Percentiles rank a stretch among this genome's conserved stretches.
phyloP scores from a whole-genome alignment of 768 basidiomycete species.

The Mrakia gelida region DNA sequence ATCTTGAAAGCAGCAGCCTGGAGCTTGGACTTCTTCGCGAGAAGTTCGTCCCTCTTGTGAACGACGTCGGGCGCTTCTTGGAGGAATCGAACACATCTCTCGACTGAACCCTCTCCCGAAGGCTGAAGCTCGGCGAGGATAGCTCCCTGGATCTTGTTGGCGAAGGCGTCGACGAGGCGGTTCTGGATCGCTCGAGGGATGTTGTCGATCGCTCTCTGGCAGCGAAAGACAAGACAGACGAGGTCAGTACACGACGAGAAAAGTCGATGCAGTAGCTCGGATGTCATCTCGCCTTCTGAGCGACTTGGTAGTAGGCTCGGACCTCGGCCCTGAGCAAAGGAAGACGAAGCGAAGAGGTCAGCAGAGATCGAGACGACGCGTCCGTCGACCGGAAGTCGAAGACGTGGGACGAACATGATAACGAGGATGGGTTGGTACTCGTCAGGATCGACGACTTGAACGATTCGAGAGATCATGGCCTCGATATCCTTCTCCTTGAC shows the following conservation, averaged over 20 bases:
- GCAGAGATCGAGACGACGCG: too few relatives aligned
- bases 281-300: not conserved
- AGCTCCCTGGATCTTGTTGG: not conserved
- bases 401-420: not conserved
- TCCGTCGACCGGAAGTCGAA: not conserved
- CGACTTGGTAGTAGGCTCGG: constrained; percentile 1
- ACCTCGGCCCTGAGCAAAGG: not conserved
- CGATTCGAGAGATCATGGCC: not conserved
- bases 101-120: not conserved
- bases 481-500: not conserved
- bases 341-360: not conserved
- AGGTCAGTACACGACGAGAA: not conserved
- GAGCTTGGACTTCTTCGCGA: not conserved
- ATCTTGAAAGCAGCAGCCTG: not conserved
- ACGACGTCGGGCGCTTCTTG: constrained; percentile 1
- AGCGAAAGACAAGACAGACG: not conserved
- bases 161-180: not conserved
- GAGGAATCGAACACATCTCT: not conserved
- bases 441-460: not conserved
- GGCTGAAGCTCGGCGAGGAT: not conserved
- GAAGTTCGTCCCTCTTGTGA: not conserved
- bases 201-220: not conserved
- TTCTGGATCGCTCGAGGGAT: not conserved
- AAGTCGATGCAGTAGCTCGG: not conserved
- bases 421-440: not conserved